phyloP scores from a whole-genome alignment of 2,329 filamentous ascomycete species.

The Fusarium globosum region DNA sequence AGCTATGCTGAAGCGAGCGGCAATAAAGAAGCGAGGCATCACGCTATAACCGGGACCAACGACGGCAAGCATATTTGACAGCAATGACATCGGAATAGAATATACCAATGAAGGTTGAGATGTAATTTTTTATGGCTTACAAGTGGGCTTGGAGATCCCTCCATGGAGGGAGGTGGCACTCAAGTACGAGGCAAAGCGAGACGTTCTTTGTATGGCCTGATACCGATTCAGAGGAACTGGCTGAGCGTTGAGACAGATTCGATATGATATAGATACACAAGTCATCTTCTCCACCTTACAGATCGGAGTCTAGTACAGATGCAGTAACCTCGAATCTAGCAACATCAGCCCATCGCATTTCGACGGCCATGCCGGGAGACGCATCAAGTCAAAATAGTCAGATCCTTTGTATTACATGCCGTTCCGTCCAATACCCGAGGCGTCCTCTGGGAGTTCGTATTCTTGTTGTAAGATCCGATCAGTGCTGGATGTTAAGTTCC shows the following conservation, averaged over 20 bases:
- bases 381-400: too few species aligned
- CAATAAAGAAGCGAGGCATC: background rate
- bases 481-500: background rate
- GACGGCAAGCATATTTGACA: background rate
- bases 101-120: rapidly evolving
- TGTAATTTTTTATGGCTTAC: rapidly evolving
- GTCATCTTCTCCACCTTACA: background rate
- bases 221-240: too few species aligned
- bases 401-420: background rate
- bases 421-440: too few species aligned
- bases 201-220: background rate
- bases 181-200: too few species aligned
- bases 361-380: background rate
- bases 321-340: constrained; percentile 10
- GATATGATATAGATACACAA: background rate
- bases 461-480: background rate
- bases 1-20: background rate
- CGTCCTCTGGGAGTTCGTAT: background rate
- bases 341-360: constrained; percentile 17
- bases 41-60: background rate
- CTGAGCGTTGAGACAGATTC: background rate
- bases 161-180: rapidly evolving
- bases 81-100: background rate
- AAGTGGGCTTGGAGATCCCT: too few species aligned
- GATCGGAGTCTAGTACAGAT: constrained; percentile 44